Base-by-base conservation (phyloP, 2,329 filamentous ascomycete species). In the Nemania bipapillata region DNA sequence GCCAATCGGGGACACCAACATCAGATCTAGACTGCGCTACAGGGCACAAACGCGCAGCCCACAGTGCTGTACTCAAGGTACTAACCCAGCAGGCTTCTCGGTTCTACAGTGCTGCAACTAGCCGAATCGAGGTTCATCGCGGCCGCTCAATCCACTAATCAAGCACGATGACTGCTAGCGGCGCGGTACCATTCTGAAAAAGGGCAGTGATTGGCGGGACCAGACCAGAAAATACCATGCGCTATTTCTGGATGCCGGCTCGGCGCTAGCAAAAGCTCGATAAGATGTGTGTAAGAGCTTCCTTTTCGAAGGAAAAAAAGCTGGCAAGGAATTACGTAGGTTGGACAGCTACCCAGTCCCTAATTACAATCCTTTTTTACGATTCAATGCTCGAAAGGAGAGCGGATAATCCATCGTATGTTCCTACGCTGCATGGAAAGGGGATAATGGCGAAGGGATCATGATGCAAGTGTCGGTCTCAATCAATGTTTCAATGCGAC, bases 401-500 rank as follows among this genome's bases (percentile, higher is more conserved):
- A 32, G 9, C 30, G 30, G 30, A 9, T 32, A 9, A 32, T n/a
- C 30, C 30, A 32, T 32, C 30, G 30, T 12, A 17, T 12, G 37
- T 12, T 40, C 6, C 9, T 45, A 32, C 20, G 40, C 56, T 24
- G 28, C 4, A 28, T 24, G 28, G 30, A 11, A 52, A 40, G 37
- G 32, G 15, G 9, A 30, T 61, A 30, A 35, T 45, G 17, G 7
- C 11, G 40, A n/a, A 45, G 12, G 40, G 12, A 42, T 42, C 58
- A 32, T 8, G 5, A 40, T 45, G n/a, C 17, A 17, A 22, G 26
- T 28, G 24, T 15, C 24, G 22, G 45, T 15, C 4, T 8, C 17
- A 52, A 52, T 49, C 56, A 59, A 59, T 49, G 56, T 59, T 59
- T 59, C 28, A 32, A 59, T 59, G 56, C 56, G 6, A 11, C 26